Conservation (phyloP, 352 stramenopile genomes). For the Pythium phragmitis region DNA sequence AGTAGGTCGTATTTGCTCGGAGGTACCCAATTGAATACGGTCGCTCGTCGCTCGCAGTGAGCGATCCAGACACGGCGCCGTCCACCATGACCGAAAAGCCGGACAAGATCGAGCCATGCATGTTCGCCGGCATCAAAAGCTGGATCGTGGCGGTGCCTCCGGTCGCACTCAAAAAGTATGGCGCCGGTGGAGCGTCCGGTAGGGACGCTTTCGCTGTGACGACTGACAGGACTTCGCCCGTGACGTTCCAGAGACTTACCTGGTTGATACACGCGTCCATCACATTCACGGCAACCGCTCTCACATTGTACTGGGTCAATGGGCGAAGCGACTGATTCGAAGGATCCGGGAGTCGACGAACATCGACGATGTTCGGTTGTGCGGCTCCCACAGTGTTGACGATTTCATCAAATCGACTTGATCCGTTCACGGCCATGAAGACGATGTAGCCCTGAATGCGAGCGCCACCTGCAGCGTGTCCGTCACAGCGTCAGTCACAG, state of each 20-base stretch:
- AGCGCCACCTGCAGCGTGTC: constrained; percentile 37
- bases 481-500: not conserved
- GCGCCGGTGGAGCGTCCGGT: constrained; percentile 38
- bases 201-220: constrained; percentile 33
- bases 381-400: constrained; percentile 27
- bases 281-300: constrained; percentile 48
- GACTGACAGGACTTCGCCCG: constrained; percentile 18
- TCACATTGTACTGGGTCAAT: constrained; percentile 47
- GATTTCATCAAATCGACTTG: constrained; percentile 35
- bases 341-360: constrained; percentile 31
- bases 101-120: constrained; percentile 44
- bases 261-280: constrained; percentile 42
- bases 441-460: constrained; percentile 53
- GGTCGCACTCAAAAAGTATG: constrained; percentile 52
- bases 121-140: constrained; percentile 45
- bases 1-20: constrained; percentile 30
- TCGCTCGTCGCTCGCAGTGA: constrained; percentile 26
- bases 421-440: constrained; percentile 44
- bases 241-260: constrained; percentile 13
- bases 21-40: constrained; percentile 35
- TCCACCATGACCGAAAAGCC: constrained; percentile 46
- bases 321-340: constrained; percentile 31
- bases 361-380: constrained; percentile 31
- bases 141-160: constrained; percentile 48
- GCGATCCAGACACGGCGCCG: constrained; percentile 17